Conservation (phyloP, 805 yeast species). For the Starmera caribaea region DNA sequence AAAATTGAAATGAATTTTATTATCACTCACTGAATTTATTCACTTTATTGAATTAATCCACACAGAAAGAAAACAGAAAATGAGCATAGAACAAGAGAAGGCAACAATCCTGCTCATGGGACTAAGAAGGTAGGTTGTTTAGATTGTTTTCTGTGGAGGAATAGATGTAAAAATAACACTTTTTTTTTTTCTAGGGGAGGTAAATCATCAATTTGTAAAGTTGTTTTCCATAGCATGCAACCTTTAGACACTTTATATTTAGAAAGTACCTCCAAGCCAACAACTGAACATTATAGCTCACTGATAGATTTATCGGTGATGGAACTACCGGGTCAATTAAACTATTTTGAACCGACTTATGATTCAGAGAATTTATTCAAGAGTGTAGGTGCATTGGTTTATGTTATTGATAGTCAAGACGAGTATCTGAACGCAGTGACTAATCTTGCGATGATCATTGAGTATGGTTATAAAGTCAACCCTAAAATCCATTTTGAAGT, state of each 20-base stretch:
- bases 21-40: too few species aligned
- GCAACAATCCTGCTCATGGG: slow-evolving; percentile 90
- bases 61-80: slow-evolving; percentile 5
- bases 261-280: slow-evolving; percentile 85
- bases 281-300: slow-evolving; percentile 75
- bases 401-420: slow-evolving; percentile 92
- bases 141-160: too few species aligned
- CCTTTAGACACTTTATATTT: slow-evolving; percentile 87
- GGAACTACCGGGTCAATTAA: slow-evolving; percentile 93
- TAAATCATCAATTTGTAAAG: slow-evolving; percentile 91
- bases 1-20: neutral
- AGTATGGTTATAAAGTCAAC: slow-evolving; percentile 75
- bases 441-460: slow-evolving; percentile 79
- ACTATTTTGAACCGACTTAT: slow-evolving; percentile 76
- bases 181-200: slow-evolving; percentile 43
- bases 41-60: too few species aligned
- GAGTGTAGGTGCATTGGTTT: slow-evolving; percentile 82
- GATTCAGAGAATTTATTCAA: slow-evolving; percentile 72
- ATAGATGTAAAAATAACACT: slow-evolving; percentile 3
- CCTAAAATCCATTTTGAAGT: slow-evolving; percentile 87
- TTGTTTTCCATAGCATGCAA: slow-evolving; percentile 93
- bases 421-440: slow-evolving; percentile 90
- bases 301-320: slow-evolving; percentile 79
- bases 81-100: slow-evolving; percentile 40
- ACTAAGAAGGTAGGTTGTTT: slow-evolving; percentile 42